Conservation (phyloP, 305 asterid species). For the Coffea humblotiana region DNA sequence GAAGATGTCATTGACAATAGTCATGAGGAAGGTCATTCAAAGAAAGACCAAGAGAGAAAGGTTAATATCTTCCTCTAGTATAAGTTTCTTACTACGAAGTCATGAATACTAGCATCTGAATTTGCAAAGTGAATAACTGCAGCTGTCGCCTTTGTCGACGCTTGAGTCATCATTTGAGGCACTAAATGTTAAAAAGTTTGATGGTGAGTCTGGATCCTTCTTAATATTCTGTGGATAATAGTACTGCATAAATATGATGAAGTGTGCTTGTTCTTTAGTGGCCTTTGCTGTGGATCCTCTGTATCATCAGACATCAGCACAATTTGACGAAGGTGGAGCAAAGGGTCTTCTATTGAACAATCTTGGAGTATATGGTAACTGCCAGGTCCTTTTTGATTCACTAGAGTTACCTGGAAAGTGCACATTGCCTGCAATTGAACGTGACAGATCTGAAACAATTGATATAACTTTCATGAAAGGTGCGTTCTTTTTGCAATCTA, state of each 20-base stretch:
- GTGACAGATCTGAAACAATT: conserved; percentile 43
- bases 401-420: conserved; percentile 86
- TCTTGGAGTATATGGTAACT: conserved; percentile 88
- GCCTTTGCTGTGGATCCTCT: conserved; percentile 98
- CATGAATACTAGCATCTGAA: conserved; percentile 18
- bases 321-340: conserved; percentile 99
- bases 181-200: conserved; percentile 75
- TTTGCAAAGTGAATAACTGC: conserved; percentile 35
- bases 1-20: conserved; percentile 48
- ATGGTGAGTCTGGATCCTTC: conserved; percentile 29
- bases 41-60: conserved; percentile 73
- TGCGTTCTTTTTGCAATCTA: conserved; percentile 29
- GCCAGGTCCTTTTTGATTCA: conserved; percentile 94
- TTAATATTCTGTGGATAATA: not conserved
- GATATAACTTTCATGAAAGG: conserved; percentile 87
- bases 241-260: not conserved
- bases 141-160: conserved; percentile 89
- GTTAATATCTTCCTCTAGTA: conserved; percentile 37
- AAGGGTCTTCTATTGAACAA: conserved; percentile 93
- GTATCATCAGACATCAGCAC: conserved; percentile 98
- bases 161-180: conserved; percentile 86
- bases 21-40: conserved; percentile 48
- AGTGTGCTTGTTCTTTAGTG: conserved; percentile 23
- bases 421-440: conserved; percentile 34
- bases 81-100: not conserved